Base-by-base conservation (phyloP, 306 rosid species). In the Gillenia trifoliata region DNA sequence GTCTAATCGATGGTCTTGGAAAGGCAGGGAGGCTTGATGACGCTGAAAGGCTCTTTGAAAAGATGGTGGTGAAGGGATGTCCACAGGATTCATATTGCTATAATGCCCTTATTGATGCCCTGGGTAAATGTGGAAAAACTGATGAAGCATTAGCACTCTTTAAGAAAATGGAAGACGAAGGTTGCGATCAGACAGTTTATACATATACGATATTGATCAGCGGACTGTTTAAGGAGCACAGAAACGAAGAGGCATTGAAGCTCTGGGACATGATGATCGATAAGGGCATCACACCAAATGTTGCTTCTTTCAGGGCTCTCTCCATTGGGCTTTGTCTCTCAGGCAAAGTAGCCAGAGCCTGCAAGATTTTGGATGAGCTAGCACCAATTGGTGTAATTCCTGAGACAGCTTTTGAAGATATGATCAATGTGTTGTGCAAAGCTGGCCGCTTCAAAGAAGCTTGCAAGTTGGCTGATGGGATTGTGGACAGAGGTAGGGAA, bases 401-500 rank as follows among this genome's bases (percentile, higher is more conserved):
- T 9, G 97, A 87, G 78, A 79, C 84, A 0, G 93, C 93, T 57
- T 91, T 86, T 75, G 98, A 91, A 70, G 97, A 91, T 63, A 93
- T 93, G 98, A 83, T 93, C 80, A 83, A 80, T 40, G 90, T 75
- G 55, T 67, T 91, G 81, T 92, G 95, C 83, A 94, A 89, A 79
- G 96, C 88, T 0, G 86, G 93, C 19, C 92, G 93, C 8, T 66
- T 89, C 75, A 91, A 83, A 84, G 98, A 89, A 77, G 96, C 97
- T 26, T 94, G 97, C 88, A 92, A 92, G 63, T 83, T 94, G 80
- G 96, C 99, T 8, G 98, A 94, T 81, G 99, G 98, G 47, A 83
- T 92, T 75, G 95, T 90, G 22, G 85, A 81, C 60, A 73, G 96
- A 73, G 98, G 98, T 7, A 79, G 96, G 85, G 96, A 94, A 83